Evolutionary conservation across 23 red algal genomes (phyloP).

Genomic region (Agarophyton chilense): DNA sequence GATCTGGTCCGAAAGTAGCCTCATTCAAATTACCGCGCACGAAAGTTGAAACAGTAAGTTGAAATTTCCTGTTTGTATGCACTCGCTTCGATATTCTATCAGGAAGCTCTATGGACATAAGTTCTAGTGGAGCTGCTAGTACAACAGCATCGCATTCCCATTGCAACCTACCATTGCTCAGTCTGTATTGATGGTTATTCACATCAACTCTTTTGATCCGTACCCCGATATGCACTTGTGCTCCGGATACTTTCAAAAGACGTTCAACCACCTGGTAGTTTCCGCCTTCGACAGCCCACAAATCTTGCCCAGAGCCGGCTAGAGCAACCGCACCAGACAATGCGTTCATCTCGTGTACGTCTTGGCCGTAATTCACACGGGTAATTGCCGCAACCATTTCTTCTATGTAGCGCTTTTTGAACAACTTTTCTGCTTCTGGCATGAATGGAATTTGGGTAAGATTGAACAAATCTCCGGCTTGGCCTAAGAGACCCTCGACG

Average conservation of each 20-base stretch:
- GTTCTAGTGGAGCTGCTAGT: conserved; percentile 71
- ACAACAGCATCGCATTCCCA: conserved; percentile 59
- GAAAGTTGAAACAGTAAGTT: conserved; percentile 63
- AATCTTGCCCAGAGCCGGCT: conserved; percentile 59
- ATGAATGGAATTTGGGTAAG: conserved; percentile 33
- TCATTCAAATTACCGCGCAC: conserved; percentile 54
- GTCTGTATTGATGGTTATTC: not conserved
- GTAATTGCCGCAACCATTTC: conserved; percentile 64
- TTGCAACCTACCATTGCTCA: not conserved
- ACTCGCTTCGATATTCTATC: not conserved
- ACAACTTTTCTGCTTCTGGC: not conserved
- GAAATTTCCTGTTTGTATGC: conserved; percentile 37
- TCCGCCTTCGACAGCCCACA: conserved; percentile 73
- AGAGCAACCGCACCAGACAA: conserved; percentile 64
- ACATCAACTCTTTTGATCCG: conserved; percentile 11
- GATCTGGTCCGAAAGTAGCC: conserved; percentile 52
- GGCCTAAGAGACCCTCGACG: conserved; percentile 16
- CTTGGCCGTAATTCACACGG: conserved; percentile 78
- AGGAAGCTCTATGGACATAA: conserved; percentile 25
- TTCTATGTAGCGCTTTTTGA: not conserved
- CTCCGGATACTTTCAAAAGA: conserved; percentile 26
- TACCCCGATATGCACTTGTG: conserved; percentile 20
- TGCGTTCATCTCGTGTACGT: conserved; percentile 57
- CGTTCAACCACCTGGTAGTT: conserved; percentile 48
- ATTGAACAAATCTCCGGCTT: conserved; percentile 37